These are phyloP conservation scores for Botrytis medusae DNA, from an alignment of 2,329 filamentous ascomycete genomes.

Conservation along the genomic window DNA sequence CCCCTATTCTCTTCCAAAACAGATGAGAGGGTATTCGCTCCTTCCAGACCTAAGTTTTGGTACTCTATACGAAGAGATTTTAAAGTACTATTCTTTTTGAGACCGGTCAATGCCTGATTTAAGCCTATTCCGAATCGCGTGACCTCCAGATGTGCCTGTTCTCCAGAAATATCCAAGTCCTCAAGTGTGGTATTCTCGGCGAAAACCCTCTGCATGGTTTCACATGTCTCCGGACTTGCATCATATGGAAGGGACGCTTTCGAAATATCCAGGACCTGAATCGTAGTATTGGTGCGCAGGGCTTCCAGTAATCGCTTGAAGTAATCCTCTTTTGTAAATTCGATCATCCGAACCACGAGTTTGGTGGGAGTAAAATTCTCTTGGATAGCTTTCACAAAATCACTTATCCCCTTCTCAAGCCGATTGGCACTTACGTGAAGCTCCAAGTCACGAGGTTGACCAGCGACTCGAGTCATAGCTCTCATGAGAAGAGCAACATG, in stretches of 20 bases:
- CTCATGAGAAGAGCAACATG: slow-evolving; percentile 65
- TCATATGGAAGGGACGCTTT: slow-evolving; percentile 69
- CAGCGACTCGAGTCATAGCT: slow-evolving; percentile 55
- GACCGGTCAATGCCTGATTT: slow-evolving; percentile 62
- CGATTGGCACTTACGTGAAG: slow-evolving; percentile 61
- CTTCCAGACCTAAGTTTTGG: slow-evolving; percentile 67
- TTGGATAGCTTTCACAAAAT: slow-evolving; percentile 52
- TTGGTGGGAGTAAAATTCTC: slow-evolving; percentile 58
- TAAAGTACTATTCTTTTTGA: slow-evolving; percentile 63
- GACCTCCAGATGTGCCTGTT: slow-evolving; percentile 69
- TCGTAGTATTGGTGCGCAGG: slow-evolving; percentile 60
- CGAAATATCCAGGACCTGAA: slow-evolving; percentile 66
- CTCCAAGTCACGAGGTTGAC: slow-evolving; percentile 57
- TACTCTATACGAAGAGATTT: slow-evolving; percentile 64
- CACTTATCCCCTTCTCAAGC: slow-evolving; percentile 51
- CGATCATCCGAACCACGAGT: slow-evolving; percentile 66
- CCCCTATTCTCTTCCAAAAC: slow-evolving; percentile 64
- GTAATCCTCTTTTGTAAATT: slow-evolving; percentile 47
- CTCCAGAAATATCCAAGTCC: slow-evolving; percentile 68
- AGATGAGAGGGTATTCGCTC: slow-evolving; percentile 67
- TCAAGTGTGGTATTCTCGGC: slow-evolving; percentile 65
- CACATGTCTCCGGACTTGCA: slow-evolving; percentile 65
- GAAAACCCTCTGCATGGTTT: slow-evolving; percentile 62
- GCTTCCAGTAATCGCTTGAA: slow-evolving; percentile 64
- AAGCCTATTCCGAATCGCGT: slow-evolving; percentile 68